phyloP scores from a whole-genome alignment of 768 basidiomycete genomes.

The Coprinopsis marcescibilis region DNA sequence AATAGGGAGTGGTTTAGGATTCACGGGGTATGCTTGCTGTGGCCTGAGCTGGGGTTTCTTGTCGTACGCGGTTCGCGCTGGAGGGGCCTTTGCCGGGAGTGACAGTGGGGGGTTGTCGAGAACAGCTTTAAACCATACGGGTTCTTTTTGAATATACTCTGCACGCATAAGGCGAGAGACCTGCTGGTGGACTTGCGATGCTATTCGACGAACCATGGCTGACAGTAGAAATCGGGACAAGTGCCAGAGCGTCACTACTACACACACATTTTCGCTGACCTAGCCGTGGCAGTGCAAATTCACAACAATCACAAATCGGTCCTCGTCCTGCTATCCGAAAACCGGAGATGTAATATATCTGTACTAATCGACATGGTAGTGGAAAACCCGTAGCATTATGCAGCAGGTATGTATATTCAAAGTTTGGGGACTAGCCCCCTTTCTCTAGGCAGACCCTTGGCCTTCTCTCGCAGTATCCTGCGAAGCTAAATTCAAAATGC shows the following conservation, averaged over 20 bases:
- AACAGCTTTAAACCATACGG: slow-evolving; percentile 82
- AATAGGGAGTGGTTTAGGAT: slow-evolving; percentile 44
- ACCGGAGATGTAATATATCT: too few relatives aligned
- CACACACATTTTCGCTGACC: too few relatives aligned
- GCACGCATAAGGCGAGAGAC: slow-evolving; percentile 74
- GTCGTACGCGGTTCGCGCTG: slow-evolving; percentile 53
- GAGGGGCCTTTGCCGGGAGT: slow-evolving; percentile 70
- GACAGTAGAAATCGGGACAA: too few relatives aligned
- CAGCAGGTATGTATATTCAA: not conserved
- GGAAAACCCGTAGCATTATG: too few relatives aligned
- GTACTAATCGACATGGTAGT: too few relatives aligned
- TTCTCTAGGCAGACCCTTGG: slow-evolving; percentile 21
- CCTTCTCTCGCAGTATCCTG: slow-evolving; percentile 48
- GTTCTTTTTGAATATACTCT: slow-evolving; percentile 55
- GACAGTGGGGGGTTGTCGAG: slow-evolving; percentile 84
- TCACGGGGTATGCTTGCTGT: slow-evolving; percentile 19
- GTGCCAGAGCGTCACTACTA: slow-evolving; percentile 1
- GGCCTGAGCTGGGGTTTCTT: slow-evolving; percentile 19
- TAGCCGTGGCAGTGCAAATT: too few relatives aligned
- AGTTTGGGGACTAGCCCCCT: not conserved
- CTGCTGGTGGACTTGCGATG: slow-evolving; percentile 85
- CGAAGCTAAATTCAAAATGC: slow-evolving; percentile 29
- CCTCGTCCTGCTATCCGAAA: too few relatives aligned
- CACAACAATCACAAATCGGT: too few relatives aligned
- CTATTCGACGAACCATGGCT: slow-evolving; percentile 82